Evolutionary conservation across 1,139 yeast genomes (phyloP), one percentile per base, ranked within the genome.

Genomic region (Hansenula lynferdii): DNA sequence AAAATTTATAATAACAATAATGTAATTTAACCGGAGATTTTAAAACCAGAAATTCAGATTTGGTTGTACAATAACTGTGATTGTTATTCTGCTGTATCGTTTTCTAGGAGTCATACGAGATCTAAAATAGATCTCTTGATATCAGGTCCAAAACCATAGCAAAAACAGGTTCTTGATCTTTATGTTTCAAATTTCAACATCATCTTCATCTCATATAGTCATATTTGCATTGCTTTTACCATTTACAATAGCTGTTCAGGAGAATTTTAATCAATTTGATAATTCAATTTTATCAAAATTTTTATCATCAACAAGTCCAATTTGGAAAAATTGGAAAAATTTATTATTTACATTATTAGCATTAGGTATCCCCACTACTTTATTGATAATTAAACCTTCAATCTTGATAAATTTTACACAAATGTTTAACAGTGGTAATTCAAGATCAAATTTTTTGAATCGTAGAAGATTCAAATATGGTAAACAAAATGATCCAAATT

Each of bases 341-440:
- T 28, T 47, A 6, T 21, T 47, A 12, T 22, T 45, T 34, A 43
- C 52, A 1, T 34, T 48, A 34, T 14, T 45, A 17, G 42, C 46
- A 6, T 22, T 48, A 19, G 41, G 44, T 12, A 28, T 47, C 22
- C 51, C 53, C 8, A 36, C 45, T 2, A 38, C 42, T 20, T 17
- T 47, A 23, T 31, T 42, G 6, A 30, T 40, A 20, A 27, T 38
- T 8, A 36, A 36, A 10, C 20, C 32, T 12, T n/a, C 27, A 5
- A 5, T 31, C n/a, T 6, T 22, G 4, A 32, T 33, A 7, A 34
- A 34, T 17, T 43, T 45, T 45, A 27, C 22, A 21, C 27, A 21
- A 25, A 39, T 38, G 28, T 34, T 42, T 28, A 38, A 40, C 21
- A 32, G 41, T 12, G 14, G 28, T 28, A 20, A 32, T 18, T 24